Base-by-base conservation (phyloP, 2,329 filamentous ascomycete genomes). In the Colletotrichum phormii region DNA sequence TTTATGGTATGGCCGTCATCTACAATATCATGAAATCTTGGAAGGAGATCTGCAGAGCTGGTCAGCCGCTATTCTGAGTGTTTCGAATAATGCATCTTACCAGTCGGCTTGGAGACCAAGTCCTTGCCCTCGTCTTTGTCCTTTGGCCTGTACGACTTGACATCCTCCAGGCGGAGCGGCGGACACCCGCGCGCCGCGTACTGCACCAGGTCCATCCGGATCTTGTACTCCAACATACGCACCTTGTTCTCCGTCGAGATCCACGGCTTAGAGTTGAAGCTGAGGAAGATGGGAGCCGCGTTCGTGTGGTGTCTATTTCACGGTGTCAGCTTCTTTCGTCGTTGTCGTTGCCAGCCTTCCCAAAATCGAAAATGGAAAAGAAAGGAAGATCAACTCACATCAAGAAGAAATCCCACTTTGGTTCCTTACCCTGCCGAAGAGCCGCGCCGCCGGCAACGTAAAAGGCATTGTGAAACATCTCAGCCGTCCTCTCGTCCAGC, bases 1-100 rank as follows among this genome's bases (percentile, higher is more conserved):
- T 98, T 98, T 66, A 91, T 86, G 11, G 90, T 87, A 82, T 98
- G 96, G 0, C 95, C 95, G 81, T 98, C 95, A 76, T 98, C 95
- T 11, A 42, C 31, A 42, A 88, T 78, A 11, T 75, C 73, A 71
- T 86, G 84, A 22, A 91, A 79, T 11, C 86, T 82, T 1, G 84
- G 79, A 7, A 89, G 80, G 3, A 90, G 80, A 1, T 86, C 85
- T 81, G 49, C 4, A 24, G 15, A n/a, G 5, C 24, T 6, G 4
- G 4, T 62, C 49, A 54, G 57, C 29, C 31, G 5, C 18, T 13
- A 1, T 26, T 7, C 18, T 26, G 18, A 49, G 42, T 49, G 18
- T 3, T 3, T n/a, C 42, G 18, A 49, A 11, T 1, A 0, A 8
- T 4, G 24, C 1, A 11, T 46, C 77, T 76, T 66, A 86, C 86